phyloP scores from a whole-genome alignment of 306 rosid genomes.

The Echinosophora koreensis region DNA sequence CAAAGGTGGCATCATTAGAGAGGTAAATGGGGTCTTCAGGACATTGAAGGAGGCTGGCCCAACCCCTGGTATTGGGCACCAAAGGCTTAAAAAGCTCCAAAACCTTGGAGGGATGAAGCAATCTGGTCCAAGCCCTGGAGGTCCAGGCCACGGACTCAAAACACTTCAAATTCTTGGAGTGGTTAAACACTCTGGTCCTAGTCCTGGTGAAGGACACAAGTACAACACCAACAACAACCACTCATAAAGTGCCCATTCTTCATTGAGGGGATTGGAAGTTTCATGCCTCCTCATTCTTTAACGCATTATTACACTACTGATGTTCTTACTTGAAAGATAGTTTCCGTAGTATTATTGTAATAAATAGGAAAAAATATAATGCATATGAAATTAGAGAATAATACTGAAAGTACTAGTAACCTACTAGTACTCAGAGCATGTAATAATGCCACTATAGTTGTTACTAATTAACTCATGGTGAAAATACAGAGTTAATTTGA shows the following conservation, averaged over 20 bases:
- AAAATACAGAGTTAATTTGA: constrained; percentile 16
- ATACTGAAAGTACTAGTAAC: constrained; percentile 6
- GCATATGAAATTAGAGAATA: constrained; percentile 11
- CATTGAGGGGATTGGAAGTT: not conserved
- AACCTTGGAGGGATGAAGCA: constrained; percentile 33
- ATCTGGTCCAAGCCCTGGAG: constrained; percentile 62
- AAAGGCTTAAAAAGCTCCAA: constrained; percentile 12
- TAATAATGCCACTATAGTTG: not conserved
- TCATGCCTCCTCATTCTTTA: not conserved
- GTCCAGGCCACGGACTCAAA: constrained; percentile 44
- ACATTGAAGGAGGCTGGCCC: constrained; percentile 46
- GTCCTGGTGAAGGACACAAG: constrained; percentile 56
- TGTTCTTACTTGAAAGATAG: constrained; percentile 14
- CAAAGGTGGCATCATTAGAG: constrained; percentile 7
- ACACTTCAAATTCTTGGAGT: constrained; percentile 1
- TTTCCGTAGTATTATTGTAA: not conserved
- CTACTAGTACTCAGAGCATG: not conserved
- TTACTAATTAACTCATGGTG: not conserved
- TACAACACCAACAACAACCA: not conserved
- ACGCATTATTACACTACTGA: not conserved
- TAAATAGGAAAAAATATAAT: not conserved
- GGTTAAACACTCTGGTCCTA: constrained; percentile 53
- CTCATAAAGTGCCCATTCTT: constrained; percentile 13
- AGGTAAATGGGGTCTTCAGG: constrained; percentile 32
- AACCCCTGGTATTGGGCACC: constrained; percentile 42